Percentiles rank a stretch among this genome's conserved stretches.
Evolutionary conservation across 192 early-diverging fungal species (phyloP).

Genomic region (Coemansia sp.): DNA sequence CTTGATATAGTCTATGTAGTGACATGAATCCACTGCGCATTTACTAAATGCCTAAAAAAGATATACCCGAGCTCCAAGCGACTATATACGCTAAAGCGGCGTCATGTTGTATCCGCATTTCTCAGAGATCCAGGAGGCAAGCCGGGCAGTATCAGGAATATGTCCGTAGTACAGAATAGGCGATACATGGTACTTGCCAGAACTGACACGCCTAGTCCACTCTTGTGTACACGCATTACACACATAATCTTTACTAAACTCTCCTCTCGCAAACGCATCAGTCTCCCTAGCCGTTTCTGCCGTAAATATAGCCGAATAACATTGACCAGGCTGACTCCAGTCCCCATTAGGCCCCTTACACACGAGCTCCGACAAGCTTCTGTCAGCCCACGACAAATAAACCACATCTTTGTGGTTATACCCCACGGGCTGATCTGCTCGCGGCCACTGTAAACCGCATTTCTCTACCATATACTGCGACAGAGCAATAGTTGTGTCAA

Average conservation of each 20-base stretch:
- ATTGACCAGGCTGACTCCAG: constrained; percentile 21
- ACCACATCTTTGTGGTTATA: constrained; percentile 51
- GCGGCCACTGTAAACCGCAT: constrained; percentile 23
- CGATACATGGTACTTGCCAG: constrained; percentile 31
- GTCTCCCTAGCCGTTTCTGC: constrained; percentile 37
- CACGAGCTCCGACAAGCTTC: constrained; percentile 23
- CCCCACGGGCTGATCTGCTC: constrained; percentile 26
- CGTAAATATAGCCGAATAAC: constrained; percentile 41
- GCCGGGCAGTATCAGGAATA: constrained; percentile 39
- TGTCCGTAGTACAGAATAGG: constrained; percentile 55
- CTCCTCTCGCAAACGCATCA: constrained; percentile 5
- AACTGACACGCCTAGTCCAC: constrained; percentile 33
- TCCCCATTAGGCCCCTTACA: constrained; percentile 31
- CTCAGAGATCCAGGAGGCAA: constrained; percentile 52
- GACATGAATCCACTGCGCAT: background rate
- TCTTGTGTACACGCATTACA: constrained; percentile 43
- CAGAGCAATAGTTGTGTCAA: constrained; percentile 33
- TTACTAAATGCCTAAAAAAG: background rate
- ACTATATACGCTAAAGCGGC: constrained; percentile 20
- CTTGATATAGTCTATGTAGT: background rate
- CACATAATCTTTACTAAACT: constrained; percentile 14
- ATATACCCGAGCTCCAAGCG: background rate
- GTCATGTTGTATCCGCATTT: constrained; percentile 43
- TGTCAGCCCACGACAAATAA: constrained; percentile 48
- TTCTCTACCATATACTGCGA: constrained; percentile 37